Conservation (phyloP, 305 asterid species). For the Fraxinus sp. region DNA sequence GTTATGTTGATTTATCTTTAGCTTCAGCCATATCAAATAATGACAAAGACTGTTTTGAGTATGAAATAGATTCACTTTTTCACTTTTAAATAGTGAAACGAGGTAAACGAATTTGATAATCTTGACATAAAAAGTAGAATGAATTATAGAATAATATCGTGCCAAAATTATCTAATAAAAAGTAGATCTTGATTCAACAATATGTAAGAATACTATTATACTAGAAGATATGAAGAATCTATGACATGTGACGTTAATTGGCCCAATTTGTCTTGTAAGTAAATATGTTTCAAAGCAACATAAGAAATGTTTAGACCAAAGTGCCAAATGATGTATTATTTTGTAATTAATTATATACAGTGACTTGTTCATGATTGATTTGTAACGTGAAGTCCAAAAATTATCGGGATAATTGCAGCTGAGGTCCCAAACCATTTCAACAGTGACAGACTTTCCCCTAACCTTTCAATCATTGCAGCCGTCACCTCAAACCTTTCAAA, state of each 20-base stretch:
- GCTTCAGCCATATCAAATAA: neutral
- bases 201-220: neutral
- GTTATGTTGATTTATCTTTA: neutral
- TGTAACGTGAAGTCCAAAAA: neutral
- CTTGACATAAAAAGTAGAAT: neutral
- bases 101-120: neutral
- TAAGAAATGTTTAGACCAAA: neutral
- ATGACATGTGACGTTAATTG: conserved; percentile 25
- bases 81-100: neutral
- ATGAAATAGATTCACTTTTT: neutral
- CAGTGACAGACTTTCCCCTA: no score
- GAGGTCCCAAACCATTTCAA: no score
- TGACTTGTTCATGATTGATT: conserved; percentile 12
- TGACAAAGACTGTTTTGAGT: neutral
- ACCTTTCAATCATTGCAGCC: no score
- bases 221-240: conserved; percentile 3
- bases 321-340: neutral
- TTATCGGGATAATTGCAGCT: no score
- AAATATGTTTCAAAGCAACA: neutral
- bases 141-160: neutral
- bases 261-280: conserved; percentile 3
- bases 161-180: neutral
- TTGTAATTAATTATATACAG: neutral
- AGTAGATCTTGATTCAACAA: neutral
- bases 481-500: no score